A percentile compares a stretch with the other conserved stretches of the same genome.
Evolutionary conservation across 164 flowering plant species (phyloP).

Genomic region (Cinnamomum chago): DNA sequence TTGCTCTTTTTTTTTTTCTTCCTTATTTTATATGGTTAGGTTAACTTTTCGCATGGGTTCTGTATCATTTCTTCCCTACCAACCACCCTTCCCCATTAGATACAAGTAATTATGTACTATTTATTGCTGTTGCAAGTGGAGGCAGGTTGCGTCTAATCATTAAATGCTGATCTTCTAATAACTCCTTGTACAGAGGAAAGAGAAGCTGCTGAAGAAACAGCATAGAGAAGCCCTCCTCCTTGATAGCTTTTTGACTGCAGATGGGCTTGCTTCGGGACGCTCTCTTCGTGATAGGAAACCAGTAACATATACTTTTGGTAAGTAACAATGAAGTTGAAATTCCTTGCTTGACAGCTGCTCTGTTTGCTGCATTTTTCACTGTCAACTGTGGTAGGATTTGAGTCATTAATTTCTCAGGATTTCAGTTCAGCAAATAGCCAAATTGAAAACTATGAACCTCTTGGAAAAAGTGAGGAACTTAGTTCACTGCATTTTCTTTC

Average conservation of each 20-base stretch:
- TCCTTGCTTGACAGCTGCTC: neutral
- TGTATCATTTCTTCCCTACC: neutral
- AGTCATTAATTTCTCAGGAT: neutral
- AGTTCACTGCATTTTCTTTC: neutral
- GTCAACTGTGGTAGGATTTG: neutral
- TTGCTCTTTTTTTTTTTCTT: neutral
- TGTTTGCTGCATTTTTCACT: neutral
- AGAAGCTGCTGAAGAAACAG: conserved; percentile 86
- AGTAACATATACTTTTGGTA: conserved; percentile 97
- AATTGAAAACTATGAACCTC: neutral
- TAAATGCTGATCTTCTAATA: conserved; percentile 6
- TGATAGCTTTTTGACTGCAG: conserved; percentile 61
- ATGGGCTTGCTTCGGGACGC: conserved; percentile 86
- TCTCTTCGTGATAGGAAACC: conserved; percentile 97
- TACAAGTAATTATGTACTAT: no score
- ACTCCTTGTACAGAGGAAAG: conserved; percentile 62
- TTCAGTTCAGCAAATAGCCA: neutral
- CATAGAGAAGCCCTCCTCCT: conserved; percentile 94
- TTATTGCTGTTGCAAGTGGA: neutral
- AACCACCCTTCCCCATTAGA: neutral
- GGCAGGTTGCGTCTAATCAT: neutral
- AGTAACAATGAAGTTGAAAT: conserved; percentile 16
- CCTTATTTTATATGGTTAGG: neutral
- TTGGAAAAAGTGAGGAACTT: neutral
- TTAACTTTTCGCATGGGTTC: neutral